phyloP scores from a whole-genome alignment of 768 basidiomycete species.

The Piloderma croceum region DNA sequence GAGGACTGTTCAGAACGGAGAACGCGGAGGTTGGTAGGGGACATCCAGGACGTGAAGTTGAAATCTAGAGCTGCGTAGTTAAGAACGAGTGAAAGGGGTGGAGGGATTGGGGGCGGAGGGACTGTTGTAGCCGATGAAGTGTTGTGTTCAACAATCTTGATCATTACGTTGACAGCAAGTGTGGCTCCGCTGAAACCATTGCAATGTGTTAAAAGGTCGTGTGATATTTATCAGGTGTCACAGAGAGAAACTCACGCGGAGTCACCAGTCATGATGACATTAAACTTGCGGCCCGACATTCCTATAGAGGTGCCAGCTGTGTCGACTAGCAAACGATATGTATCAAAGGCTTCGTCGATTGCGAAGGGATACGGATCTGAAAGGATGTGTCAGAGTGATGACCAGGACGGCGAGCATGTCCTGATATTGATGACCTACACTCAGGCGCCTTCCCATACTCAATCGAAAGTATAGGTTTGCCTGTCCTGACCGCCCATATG shows the following conservation, averaged over 20 bases:
- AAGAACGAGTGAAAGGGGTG: slow-evolving; percentile 78
- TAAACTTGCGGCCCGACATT: slow-evolving; percentile 78
- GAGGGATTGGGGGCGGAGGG: slow-evolving; percentile 46
- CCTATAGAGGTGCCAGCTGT: slow-evolving; percentile 78
- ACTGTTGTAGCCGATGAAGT: slow-evolving; percentile 23
- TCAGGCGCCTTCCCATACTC: slow-evolving; percentile 98
- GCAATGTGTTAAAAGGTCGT: slow-evolving; percentile 6
- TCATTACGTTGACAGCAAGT: slow-evolving; percentile 76
- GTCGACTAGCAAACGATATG: slow-evolving; percentile 75
- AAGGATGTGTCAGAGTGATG: slow-evolving; percentile 1
- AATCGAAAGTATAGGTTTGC: slow-evolving; percentile 75
- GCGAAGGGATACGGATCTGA: slow-evolving; percentile 96
- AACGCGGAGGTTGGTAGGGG: slow-evolving; percentile 73
- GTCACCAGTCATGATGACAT: slow-evolving; percentile 82
- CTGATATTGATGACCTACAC: slow-evolving; percentile 50
- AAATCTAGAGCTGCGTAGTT: slow-evolving; percentile 94
- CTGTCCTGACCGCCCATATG: slow-evolving; percentile 76
- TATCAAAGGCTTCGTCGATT: slow-evolving; percentile 91
- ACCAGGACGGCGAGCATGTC: too few relatives aligned
- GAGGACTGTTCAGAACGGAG: slow-evolving; percentile 85
- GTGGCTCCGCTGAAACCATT: slow-evolving; percentile 67
- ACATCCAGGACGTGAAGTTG: slow-evolving; percentile 98
- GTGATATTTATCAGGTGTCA: slow-evolving; percentile 2
- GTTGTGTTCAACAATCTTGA: slow-evolving; percentile 74
- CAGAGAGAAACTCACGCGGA: slow-evolving; percentile 81